Evolutionary conservation across 352 stramenopile genomes (phyloP).

Genomic region (Plasmopara halstedii): DNA sequence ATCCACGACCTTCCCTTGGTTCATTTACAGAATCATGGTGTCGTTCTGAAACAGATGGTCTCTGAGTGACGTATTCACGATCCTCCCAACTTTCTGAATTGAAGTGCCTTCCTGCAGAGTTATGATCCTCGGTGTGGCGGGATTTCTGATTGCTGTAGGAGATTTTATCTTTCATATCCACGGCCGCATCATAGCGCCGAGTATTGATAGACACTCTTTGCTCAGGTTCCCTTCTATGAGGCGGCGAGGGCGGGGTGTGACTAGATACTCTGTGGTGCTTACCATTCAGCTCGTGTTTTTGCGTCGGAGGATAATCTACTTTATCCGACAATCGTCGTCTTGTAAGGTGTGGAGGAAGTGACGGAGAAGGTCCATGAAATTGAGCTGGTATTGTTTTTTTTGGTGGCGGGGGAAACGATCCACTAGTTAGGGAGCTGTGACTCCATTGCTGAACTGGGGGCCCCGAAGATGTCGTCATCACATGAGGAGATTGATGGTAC

Average conservation of each 20-base stretch:
- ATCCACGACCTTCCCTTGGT: constrained; percentile 19
- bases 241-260: constrained; percentile 10
- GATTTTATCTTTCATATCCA: constrained; percentile 8
- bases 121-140: constrained; percentile 5
- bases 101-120: constrained; percentile 3
- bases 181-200: constrained; percentile 8
- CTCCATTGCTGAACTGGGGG: constrained; percentile 18
- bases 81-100: constrained; percentile 14
- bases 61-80: constrained; percentile 13
- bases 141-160: constrained; percentile 7
- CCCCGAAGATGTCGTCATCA: constrained; percentile 1
- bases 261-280: not conserved
- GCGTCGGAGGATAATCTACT: constrained; percentile 12
- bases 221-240: constrained; percentile 7
- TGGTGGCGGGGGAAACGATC: constrained; percentile 8
- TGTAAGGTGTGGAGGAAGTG: constrained; percentile 14
- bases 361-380: constrained; percentile 12
- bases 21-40: constrained; percentile 8
- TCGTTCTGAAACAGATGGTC: constrained; percentile 1
- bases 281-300: constrained; percentile 18
- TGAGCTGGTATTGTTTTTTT: not conserved
- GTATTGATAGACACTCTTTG: constrained; percentile 1
- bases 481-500: constrained; percentile 9
- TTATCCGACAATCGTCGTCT: constrained; percentile 11
- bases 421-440: constrained; percentile 4